Conservation (phyloP, 2,329 filamentous ascomycete species). For the Aureobasidium leucospermi region DNA sequence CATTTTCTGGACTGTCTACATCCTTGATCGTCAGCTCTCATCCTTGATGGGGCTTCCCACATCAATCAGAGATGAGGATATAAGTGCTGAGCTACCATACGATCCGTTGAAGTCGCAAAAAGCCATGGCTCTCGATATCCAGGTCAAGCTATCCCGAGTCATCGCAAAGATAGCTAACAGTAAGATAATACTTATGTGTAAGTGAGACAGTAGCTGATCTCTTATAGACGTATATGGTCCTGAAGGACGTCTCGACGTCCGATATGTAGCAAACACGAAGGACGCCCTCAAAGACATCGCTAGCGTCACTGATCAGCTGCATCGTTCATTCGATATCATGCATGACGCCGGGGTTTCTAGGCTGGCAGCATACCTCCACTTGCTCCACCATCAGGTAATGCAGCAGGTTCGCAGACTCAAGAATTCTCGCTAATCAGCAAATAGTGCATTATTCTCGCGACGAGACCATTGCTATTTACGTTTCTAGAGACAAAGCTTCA, state of each 20-base stretch:
- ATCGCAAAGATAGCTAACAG: not conserved
- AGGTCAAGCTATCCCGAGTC: not conserved
- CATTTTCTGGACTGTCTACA: conserved; percentile 49
- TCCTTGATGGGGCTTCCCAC: conserved; percentile 47
- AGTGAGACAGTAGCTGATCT: not conserved
- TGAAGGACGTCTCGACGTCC: not conserved
- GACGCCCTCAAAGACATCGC: not conserved
- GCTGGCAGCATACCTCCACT: conserved; percentile 19
- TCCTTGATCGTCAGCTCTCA: conserved; percentile 48
- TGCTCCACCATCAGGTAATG: conserved; percentile 18
- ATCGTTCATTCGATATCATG: conserved; percentile 17
- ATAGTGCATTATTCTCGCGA: conserved; percentile 19
- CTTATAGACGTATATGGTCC: not conserved
- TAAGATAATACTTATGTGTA: not conserved
- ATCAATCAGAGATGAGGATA: conserved; percentile 44
- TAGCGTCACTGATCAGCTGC: not conserved
- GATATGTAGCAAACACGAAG: not conserved
- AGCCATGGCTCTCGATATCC: not conserved
- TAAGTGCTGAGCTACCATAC: conserved; percentile 40
- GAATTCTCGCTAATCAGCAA: too few species aligned
- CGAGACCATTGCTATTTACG: conserved; percentile 38
- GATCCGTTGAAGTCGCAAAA: conserved; percentile 25
- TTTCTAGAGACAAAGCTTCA: conserved; percentile 20
- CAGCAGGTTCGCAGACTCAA: too few species aligned
- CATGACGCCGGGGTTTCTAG: conserved; percentile 18